These are phyloP conservation scores for Datisca glomerata DNA, from an alignment of 306 rosid genomes.

Conservation along the genomic window DNA sequence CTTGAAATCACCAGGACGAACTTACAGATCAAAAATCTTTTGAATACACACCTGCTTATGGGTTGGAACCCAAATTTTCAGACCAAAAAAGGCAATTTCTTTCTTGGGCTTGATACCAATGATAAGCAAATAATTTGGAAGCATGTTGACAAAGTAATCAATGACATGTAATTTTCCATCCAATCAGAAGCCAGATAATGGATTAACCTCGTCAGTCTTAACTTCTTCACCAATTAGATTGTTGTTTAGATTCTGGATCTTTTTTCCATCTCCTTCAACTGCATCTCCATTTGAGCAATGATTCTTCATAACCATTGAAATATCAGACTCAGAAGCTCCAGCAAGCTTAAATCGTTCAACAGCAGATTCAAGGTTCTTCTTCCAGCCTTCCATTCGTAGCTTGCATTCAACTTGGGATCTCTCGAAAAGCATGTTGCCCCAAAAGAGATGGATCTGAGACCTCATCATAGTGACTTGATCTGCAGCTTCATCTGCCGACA, in stretches of 20 bases:
- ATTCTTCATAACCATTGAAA: conserved; percentile 71
- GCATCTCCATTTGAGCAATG: conserved; percentile 71
- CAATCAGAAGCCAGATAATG: conserved; percentile 20
- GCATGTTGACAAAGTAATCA: too few species aligned
- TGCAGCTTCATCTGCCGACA: conserved; percentile 74
- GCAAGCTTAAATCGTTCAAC: conserved; percentile 84
- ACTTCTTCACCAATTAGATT: conserved; percentile 20
- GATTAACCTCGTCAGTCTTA: conserved; percentile 17
- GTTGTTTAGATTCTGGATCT: conserved; percentile 17
- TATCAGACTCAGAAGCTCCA: conserved; percentile 86
- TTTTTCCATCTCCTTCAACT: conserved; percentile 41
- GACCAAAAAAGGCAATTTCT: too few species aligned
- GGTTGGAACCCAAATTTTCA: too few species aligned
- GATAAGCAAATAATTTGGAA: too few species aligned
- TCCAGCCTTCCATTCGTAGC: conserved; percentile 64
- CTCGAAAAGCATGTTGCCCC: conserved; percentile 97
- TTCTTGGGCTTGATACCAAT: too few species aligned
- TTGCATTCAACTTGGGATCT: conserved; percentile 94
- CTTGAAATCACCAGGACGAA: too few species aligned
- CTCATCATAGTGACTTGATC: conserved; percentile 94
- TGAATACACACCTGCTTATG: too few species aligned
- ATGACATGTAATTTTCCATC: too few species aligned
- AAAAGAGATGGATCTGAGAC: conserved; percentile 92
- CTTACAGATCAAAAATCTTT: too few species aligned
- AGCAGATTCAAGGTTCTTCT: conserved; percentile 69